Evolutionary conservation across 305 asterid species (phyloP).

Genomic region (Solanum chacoense): DNA sequence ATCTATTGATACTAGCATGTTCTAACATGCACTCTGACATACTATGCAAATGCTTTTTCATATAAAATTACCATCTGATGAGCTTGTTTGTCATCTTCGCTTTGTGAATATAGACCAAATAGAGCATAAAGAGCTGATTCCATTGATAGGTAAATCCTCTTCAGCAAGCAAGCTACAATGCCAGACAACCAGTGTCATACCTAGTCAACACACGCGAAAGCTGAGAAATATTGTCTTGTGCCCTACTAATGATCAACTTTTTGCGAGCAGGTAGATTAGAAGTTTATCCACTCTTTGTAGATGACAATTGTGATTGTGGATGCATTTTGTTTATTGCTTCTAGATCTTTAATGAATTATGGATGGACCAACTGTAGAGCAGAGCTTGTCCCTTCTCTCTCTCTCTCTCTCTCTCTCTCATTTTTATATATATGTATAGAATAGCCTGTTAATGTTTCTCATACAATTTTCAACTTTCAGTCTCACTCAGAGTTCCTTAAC

Average conservation of each 20-base stretch:
- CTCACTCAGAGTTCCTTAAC: not conserved
- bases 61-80: not conserved
- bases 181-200: slow-evolving; percentile 33
- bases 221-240: slow-evolving; percentile 73
- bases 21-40: not conserved
- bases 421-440: not conserved
- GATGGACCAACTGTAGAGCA: not conserved
- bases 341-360: not conserved
- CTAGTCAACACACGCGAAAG: slow-evolving; percentile 87
- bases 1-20: not conserved
- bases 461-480: not conserved
- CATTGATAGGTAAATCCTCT: slow-evolving; percentile 36
- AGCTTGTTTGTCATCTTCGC: not conserved
- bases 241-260: slow-evolving; percentile 79
- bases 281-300: not conserved
- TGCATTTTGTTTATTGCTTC: not conserved
- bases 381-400: not conserved
- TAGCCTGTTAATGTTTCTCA: not conserved
- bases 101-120: slow-evolving; percentile 38
- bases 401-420: not conserved
- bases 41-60: not conserved
- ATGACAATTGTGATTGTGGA: not conserved
- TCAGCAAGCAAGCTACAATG: slow-evolving; percentile 43
- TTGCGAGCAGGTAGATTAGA: slow-evolving; percentile 63
- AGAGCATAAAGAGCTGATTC: slow-evolving; percentile 53